Percentiles rank a stretch among this genome's conserved stretches.
phyloP scores from a whole-genome alignment of 768 basidiomycete species.

The Tephrocybe sp. region DNA sequence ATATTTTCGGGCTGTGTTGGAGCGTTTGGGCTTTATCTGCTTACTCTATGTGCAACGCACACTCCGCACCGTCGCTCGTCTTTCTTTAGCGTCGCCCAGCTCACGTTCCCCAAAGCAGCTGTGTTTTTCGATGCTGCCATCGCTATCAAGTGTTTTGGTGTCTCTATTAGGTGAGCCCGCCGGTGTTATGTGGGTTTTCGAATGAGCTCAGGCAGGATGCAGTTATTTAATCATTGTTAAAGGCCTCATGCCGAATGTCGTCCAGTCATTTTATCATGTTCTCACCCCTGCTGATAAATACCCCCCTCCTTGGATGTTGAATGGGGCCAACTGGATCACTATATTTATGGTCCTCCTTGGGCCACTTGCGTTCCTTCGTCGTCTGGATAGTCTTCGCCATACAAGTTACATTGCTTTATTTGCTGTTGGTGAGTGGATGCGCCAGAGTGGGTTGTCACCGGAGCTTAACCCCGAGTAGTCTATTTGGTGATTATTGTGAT shows the following conservation, averaged over 20 bases:
- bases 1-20: constrained; percentile 73
- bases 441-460: neutral
- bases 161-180: constrained; percentile 76
- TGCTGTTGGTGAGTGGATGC: constrained; percentile 66
- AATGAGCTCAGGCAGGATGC: neutral
- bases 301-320: constrained; percentile 74
- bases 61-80: constrained; percentile 74
- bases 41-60: constrained; percentile 78
- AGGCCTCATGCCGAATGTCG: constrained; percentile 89
- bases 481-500: constrained; percentile 82
- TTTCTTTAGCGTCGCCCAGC: constrained; percentile 77
- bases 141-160: constrained; percentile 95
- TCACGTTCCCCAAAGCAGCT: constrained; percentile 88
- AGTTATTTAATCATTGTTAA: constrained; percentile 93
- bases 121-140: constrained; percentile 93
- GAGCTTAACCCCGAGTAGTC: constrained; percentile 34
- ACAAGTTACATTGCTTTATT: constrained; percentile 91
- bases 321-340: constrained; percentile 81
- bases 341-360: constrained; percentile 73
- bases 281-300: constrained; percentile 58
- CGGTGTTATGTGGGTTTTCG: neutral
- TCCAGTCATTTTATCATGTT: constrained; percentile 78
- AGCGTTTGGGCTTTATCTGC: constrained; percentile 85
- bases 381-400: constrained; percentile 82
- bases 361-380: constrained; percentile 81